These are phyloP conservation scores for Capsicum pubescens DNA, from an alignment of 257 asterid genomes.

Conservation along the genomic window DNA sequence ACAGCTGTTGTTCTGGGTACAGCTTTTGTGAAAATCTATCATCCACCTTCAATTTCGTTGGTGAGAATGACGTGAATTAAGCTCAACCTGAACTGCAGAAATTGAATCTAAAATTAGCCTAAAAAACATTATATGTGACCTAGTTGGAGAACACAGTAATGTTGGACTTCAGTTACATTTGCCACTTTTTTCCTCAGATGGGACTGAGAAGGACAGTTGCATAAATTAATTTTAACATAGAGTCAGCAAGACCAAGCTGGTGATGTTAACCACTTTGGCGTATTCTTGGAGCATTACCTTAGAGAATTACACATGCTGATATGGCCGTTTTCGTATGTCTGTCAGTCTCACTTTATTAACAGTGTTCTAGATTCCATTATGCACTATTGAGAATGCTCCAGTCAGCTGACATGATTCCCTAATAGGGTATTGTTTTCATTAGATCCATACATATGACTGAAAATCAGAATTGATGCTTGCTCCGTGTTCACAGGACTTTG, in stretches of 20 bases:
- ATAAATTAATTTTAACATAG: constrained; percentile 15
- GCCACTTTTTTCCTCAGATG: constrained; percentile 6
- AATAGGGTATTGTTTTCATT: too few relatives aligned
- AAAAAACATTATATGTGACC: background rate
- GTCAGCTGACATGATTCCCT: too few relatives aligned
- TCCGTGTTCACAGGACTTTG: too few relatives aligned
- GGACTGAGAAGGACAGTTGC: background rate
- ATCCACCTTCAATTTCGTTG: constrained; percentile 87
- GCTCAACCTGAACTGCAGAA: constrained; percentile 28
- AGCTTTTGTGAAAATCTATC: constrained; percentile 64
- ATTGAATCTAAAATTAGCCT: constrained; percentile 23
- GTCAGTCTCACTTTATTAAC: too few relatives aligned
- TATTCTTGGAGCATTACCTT: too few relatives aligned
- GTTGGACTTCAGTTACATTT: background rate
- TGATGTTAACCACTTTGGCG: too few relatives aligned
- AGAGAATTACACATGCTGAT: too few relatives aligned
- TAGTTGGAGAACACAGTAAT: background rate
- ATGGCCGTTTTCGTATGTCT: too few relatives aligned
- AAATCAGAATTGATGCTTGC: too few relatives aligned
- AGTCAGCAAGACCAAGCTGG: background rate
- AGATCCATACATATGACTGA: too few relatives aligned
- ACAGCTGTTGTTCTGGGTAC: constrained; percentile 96
- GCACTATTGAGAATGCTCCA: too few relatives aligned
- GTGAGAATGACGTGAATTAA: constrained; percentile 58
- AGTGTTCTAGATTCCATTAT: too few relatives aligned